A percentile compares a stretch with the other conserved stretches of the same genome.
phyloP scores from a whole-genome alignment of 2,329 filamentous ascomycete genomes.

The Hymenotorrendiella dingleyae region DNA sequence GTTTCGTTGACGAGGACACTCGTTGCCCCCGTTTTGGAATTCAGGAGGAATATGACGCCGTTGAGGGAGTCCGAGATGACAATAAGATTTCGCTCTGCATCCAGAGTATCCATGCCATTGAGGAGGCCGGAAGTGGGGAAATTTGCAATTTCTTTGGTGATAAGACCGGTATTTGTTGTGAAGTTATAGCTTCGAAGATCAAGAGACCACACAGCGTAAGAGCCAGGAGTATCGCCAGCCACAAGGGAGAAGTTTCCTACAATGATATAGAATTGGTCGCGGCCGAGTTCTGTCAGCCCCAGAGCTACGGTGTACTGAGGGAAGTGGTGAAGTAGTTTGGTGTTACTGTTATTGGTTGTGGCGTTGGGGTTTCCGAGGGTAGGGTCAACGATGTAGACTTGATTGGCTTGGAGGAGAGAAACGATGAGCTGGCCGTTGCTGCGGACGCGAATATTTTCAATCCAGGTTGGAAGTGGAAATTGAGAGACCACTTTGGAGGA shows the following conservation, averaged over 20 bases:
- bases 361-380: background rate
- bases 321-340: constrained; percentile 14
- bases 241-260: constrained; percentile 21
- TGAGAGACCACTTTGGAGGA: constrained; percentile 6
- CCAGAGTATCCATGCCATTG: constrained; percentile 23
- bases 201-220: constrained; percentile 18
- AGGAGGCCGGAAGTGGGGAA: constrained; percentile 19
- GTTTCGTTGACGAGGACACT: constrained; percentile 17
- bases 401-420: constrained; percentile 8
- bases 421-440: constrained; percentile 13
- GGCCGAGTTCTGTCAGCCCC: constrained; percentile 33
- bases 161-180: background rate
- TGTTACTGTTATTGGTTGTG: background rate
- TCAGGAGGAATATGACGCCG: constrained; percentile 25
- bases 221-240: constrained; percentile 1
- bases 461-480: constrained; percentile 19
- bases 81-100: constrained; percentile 10
- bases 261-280: constrained; percentile 24
- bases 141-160: constrained; percentile 10
- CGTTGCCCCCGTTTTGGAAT: constrained; percentile 19
- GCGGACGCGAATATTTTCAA: constrained; percentile 20
- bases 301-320: constrained; percentile 23
- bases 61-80: constrained; percentile 24
- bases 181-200: constrained; percentile 7
- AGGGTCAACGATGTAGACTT: constrained; percentile 14